Evolutionary conservation across 768 basidiomycete genomes (phyloP), one percentile per base, ranked within the genome.

Genomic region (Rhodotorula diobovata): DNA sequence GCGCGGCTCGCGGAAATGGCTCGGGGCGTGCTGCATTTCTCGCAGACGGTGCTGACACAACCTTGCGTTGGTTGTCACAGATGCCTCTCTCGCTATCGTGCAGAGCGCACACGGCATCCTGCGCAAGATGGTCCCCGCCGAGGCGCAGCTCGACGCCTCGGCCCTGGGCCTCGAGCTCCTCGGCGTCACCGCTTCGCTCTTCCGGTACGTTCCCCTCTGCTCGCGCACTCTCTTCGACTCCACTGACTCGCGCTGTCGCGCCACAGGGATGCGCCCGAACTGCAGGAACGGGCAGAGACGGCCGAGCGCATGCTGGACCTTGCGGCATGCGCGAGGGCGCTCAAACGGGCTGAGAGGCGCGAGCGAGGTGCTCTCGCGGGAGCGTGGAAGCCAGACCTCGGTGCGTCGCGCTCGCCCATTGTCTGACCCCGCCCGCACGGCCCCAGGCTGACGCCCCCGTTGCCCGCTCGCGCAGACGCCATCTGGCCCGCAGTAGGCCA

Each of bases 401-500:
- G 45, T 30, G 30, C 23, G 34, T 9, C 32, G 18, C 37, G 21
- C 32, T 35, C 37, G 5, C 39, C 35, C 18, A 20, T 25, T 21
- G 4, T 11, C 2, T 6, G 9, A 4, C 9, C 23, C 16, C 20
- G 16, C 35, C 23, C n/a, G n/a, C n/a, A n/a, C n/a, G n/a, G n/a
- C n/a, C n/a, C n/a, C n/a, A n/a, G n/a, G n/a, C n/a, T n/a, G n/a
- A n/a, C n/a, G n/a, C n/a, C n/a, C n/a, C n/a, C n/a, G n/a, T n/a
- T n/a, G n/a, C 23, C 54, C 25, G 41, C 37, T 50, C n/a, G 32
- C 39, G 57, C 39, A 30, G 68, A 70, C 59, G 58, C 63, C 4
- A 30, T 61, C 5, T 70, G 68, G 68, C 68, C 68, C 3, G 34
- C 65, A 9, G 61, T 65, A 14, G 68, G 58, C 2, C 25, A 59